phyloP scores from a whole-genome alignment of 2,329 filamentous ascomycete species.

The Myotisia sp. region DNA sequence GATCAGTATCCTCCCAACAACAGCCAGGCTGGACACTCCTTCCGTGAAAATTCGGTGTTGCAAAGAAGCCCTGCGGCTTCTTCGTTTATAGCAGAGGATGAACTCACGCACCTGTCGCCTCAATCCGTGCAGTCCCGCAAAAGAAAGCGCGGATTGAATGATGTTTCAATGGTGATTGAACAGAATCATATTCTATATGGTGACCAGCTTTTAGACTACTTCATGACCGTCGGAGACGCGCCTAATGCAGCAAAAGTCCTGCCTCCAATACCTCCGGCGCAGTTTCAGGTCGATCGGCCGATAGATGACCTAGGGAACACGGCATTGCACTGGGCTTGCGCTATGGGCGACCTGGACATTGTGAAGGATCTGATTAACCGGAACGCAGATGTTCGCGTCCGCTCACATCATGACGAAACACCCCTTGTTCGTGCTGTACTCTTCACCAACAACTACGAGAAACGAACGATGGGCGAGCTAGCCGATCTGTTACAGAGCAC shows the following conservation, averaged over 20 bases:
- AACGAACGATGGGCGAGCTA: conserved; percentile 73
- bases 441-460: conserved; percentile 95
- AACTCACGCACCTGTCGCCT: conserved; percentile 57
- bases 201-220: conserved; percentile 90
- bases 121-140: conserved; percentile 47
- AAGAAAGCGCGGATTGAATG: conserved; percentile 60
- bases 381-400: conserved; percentile 56
- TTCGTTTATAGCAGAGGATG: conserved; percentile 73
- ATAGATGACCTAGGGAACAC: conserved; percentile 90
- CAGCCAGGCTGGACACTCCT: conserved; percentile 15
- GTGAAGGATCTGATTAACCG: conserved; percentile 75
- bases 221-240: conserved; percentile 70
- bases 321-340: conserved; percentile 89
- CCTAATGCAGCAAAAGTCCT: conserved; percentile 43
- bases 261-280: conserved; percentile 64
- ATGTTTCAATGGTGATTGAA: conserved; percentile 40
- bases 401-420: conserved; percentile 63
- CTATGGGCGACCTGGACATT: conserved; percentile 91
- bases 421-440: conserved; percentile 87
- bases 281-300: conserved; percentile 78
- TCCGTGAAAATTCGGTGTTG: conserved; percentile 60
- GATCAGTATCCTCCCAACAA: conserved; percentile 5
- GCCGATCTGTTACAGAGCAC: conserved; percentile 73
- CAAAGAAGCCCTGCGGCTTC: conserved; percentile 71
- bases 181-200: conserved; percentile 83